Conservation (phyloP, 73 alveolate genomes). For the Paramecium sonneborni region DNA sequence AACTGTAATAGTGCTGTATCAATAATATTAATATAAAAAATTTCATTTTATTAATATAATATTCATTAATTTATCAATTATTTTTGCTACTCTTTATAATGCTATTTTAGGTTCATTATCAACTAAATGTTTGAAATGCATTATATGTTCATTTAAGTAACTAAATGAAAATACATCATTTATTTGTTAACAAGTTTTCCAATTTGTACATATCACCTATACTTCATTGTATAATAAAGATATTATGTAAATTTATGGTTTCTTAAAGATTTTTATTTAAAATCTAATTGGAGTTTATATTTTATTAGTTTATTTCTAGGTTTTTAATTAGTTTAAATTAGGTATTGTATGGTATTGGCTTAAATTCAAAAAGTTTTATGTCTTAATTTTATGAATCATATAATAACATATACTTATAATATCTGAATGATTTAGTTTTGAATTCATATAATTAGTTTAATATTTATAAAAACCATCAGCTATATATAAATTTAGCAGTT, state of each 20-base stretch:
- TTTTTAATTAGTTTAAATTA: not conserved
- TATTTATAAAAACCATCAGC: constrained; percentile 69
- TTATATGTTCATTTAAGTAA: not conserved
- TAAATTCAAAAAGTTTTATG: constrained; percentile 8
- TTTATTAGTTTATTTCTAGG: not conserved
- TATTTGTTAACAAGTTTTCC: not conserved
- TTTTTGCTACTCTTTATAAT: not conserved
- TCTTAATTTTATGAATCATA: constrained; percentile 54
- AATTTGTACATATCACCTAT: not conserved
- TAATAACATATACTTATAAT: constrained; percentile 50
- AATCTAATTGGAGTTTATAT: not conserved
- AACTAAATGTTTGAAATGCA: not conserved
- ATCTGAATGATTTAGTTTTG: constrained; percentile 58
- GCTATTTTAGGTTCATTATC: not conserved
- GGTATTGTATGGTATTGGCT: constrained; percentile 46
- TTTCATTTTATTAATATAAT: not conserved
- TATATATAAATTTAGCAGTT: constrained; percentile 55
- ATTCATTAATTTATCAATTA: not conserved
- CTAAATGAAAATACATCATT: not conserved
- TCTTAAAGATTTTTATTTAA: not conserved
- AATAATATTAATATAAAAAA: not conserved
- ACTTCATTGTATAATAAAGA: constrained; percentile 1
- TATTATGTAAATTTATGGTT: not conserved
- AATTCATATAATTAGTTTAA: constrained; percentile 65
- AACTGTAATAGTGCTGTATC: not conserved